Percentiles rank a stretch among this genome's conserved stretches.
phyloP scores from a whole-genome alignment of 2,329 filamentous ascomycete genomes.

The Fusarium piperis region DNA sequence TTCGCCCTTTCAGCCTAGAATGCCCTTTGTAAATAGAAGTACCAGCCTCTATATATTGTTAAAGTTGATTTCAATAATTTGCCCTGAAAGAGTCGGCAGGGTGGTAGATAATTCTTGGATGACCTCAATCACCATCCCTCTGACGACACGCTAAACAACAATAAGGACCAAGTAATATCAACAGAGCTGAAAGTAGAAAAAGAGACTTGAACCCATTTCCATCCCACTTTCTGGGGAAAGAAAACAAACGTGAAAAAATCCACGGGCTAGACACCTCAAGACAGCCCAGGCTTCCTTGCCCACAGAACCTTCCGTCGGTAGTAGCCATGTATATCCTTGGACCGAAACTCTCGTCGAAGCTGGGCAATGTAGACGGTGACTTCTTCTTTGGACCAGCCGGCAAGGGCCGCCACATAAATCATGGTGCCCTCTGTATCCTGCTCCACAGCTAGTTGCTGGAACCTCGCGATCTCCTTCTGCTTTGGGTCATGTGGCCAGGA shows the following conservation, averaged over 20 bases:
- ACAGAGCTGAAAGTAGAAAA: not conserved
- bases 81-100: too few relatives aligned
- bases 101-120: not conserved
- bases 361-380: not conserved
- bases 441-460: conserved; percentile 2
- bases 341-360: not conserved
- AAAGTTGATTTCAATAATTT: too few relatives aligned
- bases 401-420: not conserved
- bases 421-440: conserved; percentile 1
- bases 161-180: not conserved
- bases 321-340: not conserved
- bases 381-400: not conserved
- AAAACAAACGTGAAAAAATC: not conserved
- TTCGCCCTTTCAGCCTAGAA: too few relatives aligned
- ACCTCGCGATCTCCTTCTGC: conserved; percentile 1
- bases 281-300: not conserved
- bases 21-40: too few relatives aligned
- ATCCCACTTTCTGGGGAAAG: not conserved
- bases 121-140: not conserved
- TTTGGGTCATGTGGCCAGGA: conserved; percentile 5
- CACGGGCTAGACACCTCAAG: not conserved
- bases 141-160: not conserved
- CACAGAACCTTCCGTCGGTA: not conserved
- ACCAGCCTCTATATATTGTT: too few relatives aligned
- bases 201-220: not conserved